These are phyloP conservation scores for Fagus crenata DNA, from an alignment of 306 rosid genomes.

Conservation along the genomic window DNA sequence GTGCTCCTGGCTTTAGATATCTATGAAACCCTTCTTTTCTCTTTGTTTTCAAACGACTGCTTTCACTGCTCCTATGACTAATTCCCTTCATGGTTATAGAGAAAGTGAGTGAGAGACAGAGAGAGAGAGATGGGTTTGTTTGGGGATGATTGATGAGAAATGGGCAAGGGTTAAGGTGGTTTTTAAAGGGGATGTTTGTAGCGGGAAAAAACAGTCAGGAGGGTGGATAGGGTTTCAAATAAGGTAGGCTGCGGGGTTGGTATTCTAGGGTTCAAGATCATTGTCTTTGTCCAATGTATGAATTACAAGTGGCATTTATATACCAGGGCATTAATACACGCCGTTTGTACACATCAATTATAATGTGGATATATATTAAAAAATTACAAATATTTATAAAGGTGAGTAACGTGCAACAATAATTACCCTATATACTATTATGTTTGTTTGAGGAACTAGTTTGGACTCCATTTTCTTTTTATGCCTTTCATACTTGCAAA, in stretches of 20 bases:
- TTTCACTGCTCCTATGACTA: not conserved
- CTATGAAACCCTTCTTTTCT: slow-evolving; percentile 14
- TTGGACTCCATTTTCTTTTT: no score
- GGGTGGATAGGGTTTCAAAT: slow-evolving; percentile 4
- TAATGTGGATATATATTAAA: no score
- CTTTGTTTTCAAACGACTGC: not conserved
- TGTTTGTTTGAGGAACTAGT: no score
- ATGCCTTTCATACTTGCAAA: no score
- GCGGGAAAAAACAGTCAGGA: slow-evolving; percentile 21
- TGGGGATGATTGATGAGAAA: no score
- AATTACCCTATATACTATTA: no score
- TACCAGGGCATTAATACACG: no score
- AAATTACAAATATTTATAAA: no score
- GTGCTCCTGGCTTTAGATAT: slow-evolving; percentile 27
- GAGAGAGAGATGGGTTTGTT: not conserved
- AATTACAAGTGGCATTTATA: not conserved
- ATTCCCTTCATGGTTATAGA: slow-evolving; percentile 15
- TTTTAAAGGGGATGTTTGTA: not conserved
- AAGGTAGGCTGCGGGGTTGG: not conserved
- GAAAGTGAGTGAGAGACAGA: not conserved
- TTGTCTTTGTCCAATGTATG: not conserved
- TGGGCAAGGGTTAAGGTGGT: not conserved
- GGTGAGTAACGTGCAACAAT: no score
- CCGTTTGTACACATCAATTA: no score
- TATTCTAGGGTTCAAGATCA: not conserved